Percentiles rank a stretch among this genome's conserved stretches.
Conservation (phyloP, 2,329 filamentous ascomycete genomes). For the Alternaria solani region DNA sequence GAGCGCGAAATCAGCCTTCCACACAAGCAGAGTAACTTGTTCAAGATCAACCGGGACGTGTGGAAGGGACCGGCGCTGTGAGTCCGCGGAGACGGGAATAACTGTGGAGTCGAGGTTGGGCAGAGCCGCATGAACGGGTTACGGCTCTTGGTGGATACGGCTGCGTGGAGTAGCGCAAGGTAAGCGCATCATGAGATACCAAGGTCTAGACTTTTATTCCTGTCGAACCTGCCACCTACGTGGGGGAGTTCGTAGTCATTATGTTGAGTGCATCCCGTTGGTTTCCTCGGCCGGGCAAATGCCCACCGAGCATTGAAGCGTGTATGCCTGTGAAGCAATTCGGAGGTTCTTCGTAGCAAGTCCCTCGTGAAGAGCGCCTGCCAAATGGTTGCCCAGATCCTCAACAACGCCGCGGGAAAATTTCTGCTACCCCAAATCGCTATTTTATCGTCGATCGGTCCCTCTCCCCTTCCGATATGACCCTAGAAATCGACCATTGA, state of each 20-base stretch:
- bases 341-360: background rate
- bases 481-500: constrained; percentile 22
- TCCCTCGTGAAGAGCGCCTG: background rate
- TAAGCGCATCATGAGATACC: constrained; percentile 29
- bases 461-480: constrained; percentile 10
- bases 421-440: constrained; percentile 15
- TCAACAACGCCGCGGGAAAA: constrained; percentile 19
- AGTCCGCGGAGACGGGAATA: constrained; percentile 16
- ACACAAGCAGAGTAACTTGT: constrained; percentile 90
- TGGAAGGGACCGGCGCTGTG: constrained; percentile 62
- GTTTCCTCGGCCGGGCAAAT: background rate
- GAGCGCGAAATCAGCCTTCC: constrained; percentile 87
- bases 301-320: background rate
- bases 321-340: background rate
- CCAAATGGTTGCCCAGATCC: constrained; percentile 3
- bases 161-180: constrained; percentile 24
- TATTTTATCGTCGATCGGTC: constrained; percentile 18
- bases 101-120: constrained; percentile 20
- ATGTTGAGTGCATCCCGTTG: background rate
- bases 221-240: constrained; percentile 7
- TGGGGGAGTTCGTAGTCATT: constrained; percentile 6
- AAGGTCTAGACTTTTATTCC: constrained; percentile 13
- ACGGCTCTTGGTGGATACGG: constrained; percentile 12
- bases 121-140: constrained; percentile 19
- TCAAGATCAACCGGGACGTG: constrained; percentile 78